Base-by-base conservation (phyloP, 495 filamentous ascomycete genomes). In the Podospora fimiseda region DNA sequence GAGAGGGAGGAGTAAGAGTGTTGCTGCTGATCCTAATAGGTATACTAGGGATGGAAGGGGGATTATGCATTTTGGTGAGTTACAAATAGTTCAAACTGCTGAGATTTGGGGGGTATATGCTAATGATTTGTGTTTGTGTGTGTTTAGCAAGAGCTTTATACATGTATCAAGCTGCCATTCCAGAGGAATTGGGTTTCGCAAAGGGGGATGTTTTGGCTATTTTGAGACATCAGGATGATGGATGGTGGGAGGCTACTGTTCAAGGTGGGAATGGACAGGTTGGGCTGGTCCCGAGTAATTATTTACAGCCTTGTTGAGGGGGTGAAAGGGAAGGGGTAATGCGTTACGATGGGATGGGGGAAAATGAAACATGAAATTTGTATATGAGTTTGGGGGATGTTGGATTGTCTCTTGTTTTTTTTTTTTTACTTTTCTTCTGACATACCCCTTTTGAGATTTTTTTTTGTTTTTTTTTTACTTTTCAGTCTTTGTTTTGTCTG, bases 161-260 rank as follows among this genome's bases (percentile, higher is more conserved):
- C 70, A 82, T 87, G 74, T 99, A 99, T 70, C 82, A 84, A 60
- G 88, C 93, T 0, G 90, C 88, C 14, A 99, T 99, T 51, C 87
- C 92, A 0, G 93, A 96, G 61, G 94, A 99, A 68, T 75, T 99
- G 27, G 85, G 87, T 15, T 99, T 99, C 61, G 78, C 80, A 9
- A 97, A 97, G 70, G 94, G 94, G 44, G 94, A 99, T 64, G 76
- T 88, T 46, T 73, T 99, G 7, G 89, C 92, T 1, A 82, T 99
- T n/a, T 71, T 95, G 30, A 78, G 89, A 56, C 81, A 91, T 53
- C 94, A 99, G 66, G 94, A 99, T 69, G 94, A 99, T 63, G 94
- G 94, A 9, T 99, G 94, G 94, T 99, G 94, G 94, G 93, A 97
- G 74, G 93, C 94, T 13, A 91, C 96, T 70, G 80, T 95, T 48